These are phyloP conservation scores for Escallonia rubra DNA, from an alignment of 129 eudicot genomes.

Conservation along the genomic window DNA sequence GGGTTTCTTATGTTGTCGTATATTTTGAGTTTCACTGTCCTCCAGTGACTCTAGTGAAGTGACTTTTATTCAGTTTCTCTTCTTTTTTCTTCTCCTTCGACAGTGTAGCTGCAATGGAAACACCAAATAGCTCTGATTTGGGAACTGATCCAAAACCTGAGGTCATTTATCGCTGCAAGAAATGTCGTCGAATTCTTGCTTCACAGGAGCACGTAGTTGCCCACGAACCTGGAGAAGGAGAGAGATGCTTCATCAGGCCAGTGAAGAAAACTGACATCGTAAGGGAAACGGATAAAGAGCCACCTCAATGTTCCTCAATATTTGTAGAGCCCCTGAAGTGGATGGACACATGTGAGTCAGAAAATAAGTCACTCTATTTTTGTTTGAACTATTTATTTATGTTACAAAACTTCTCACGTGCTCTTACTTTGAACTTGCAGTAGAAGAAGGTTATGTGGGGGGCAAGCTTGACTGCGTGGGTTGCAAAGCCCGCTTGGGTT, in stretches of 20 bases:
- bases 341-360: conserved; percentile 70
- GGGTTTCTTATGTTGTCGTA: too few relatives aligned
- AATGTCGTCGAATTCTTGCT: conserved; percentile 85
- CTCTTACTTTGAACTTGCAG: conserved; percentile 25
- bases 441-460: conserved; percentile 64
- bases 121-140: conserved; percentile 18
- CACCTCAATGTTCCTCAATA: conserved; percentile 69
- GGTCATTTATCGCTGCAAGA: conserved; percentile 70
- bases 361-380: neutral
- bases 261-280: conserved; percentile 39
- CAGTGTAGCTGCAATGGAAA: conserved; percentile 26
- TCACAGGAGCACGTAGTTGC: conserved; percentile 57
- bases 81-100: too few relatives aligned
- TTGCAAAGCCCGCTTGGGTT: conserved; percentile 74
- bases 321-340: conserved; percentile 96
- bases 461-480: conserved; percentile 79
- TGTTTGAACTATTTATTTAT: neutral
- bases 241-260: conserved; percentile 55
- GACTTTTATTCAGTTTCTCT: too few relatives aligned
- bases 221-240: conserved; percentile 66
- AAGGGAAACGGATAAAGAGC: conserved; percentile 21
- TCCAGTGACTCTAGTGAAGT: too few relatives aligned
- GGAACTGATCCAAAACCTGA: conserved; percentile 36
- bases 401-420: too few relatives aligned
- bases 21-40: too few relatives aligned